These are phyloP conservation scores for Parathielavia appendiculata DNA, from an alignment of 495 filamentous ascomycete genomes.

Conservation along the genomic window DNA sequence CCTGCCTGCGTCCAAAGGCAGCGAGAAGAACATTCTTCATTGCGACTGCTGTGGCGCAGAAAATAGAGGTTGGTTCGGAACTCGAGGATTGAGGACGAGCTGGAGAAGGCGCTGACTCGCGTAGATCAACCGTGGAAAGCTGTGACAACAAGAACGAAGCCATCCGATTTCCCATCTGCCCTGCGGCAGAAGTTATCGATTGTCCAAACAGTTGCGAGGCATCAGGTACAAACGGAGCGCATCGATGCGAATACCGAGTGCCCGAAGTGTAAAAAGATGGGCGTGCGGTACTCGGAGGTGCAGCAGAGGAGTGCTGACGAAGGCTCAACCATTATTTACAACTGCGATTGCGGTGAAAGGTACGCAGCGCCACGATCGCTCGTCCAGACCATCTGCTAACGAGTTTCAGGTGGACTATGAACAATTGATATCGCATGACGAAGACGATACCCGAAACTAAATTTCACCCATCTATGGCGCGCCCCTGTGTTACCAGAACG, in stretches of 20 bases:
- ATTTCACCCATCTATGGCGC: conserved; percentile 11
- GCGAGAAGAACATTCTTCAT: conserved; percentile 63
- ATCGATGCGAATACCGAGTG: conserved; percentile 64
- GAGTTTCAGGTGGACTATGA: conserved; percentile 43
- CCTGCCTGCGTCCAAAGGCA: conserved; percentile 71
- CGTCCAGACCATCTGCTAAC: conserved; percentile 26
- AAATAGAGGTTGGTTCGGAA: conserved; percentile 61
- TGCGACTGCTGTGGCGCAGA: conserved; percentile 82
- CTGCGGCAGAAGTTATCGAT: conserved; percentile 79
- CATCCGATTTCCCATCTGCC: conserved; percentile 79
- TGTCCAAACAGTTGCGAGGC: conserved; percentile 73
- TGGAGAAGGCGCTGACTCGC: conserved; percentile 1
- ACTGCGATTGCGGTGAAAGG: conserved; percentile 80
- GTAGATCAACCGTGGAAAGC: conserved; percentile 75
- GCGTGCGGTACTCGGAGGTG: conserved; percentile 79
- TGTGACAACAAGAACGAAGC: conserved; percentile 76
- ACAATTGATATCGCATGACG: conserved; percentile 25
- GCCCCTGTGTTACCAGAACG: not conserved
- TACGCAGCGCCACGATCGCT: conserved; percentile 39
- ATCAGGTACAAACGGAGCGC: conserved; percentile 73
- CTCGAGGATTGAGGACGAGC: not conserved
- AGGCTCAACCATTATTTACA: conserved; percentile 85
- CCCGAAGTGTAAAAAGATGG: conserved; percentile 69
- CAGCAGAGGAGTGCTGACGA: conserved; percentile 93
- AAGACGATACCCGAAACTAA: conserved; percentile 6